Base-by-base conservation (phyloP, 805 yeast species). In the Teunomyces funiuensis region DNA sequence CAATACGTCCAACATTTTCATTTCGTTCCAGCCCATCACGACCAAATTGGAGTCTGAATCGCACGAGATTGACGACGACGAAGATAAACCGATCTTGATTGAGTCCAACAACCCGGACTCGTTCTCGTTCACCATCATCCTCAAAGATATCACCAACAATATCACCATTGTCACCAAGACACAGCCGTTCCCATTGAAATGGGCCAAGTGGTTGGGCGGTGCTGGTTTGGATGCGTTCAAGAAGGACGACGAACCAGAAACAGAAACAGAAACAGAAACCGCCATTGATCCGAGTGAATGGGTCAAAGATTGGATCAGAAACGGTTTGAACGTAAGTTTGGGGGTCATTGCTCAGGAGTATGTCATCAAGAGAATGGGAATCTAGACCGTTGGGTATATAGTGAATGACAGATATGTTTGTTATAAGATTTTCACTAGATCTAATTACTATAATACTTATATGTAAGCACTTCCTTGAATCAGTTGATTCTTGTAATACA, bases 121-220 rank as follows among this genome's bases (percentile, higher is more conserved):
- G 9, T 90, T 91, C 58, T 77, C 80, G 28, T 90, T 93, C 60
- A 78, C 88, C 6, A 71, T 89, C 26, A 76, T 87, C 15, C 71
- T 93, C 51, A 79, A 80, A 50, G 99, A 93, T 57, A 78, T 81
- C 31, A 81, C 85, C 28, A 91, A 93, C 64, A 77, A 80, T 48
- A 79, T 93, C 47, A 76, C 83, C 6, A 76, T 88, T 33, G 74
- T 80, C 20, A 82, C 88, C 38, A 82, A 83, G 51, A 86, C 98
- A 0, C 99, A 93, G 63, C 81, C 96, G 5, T 85, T 88, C 71
- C 98, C 99, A 8, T 59, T 78, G 34, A 82, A 79, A 57, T 93
- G 99, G 99, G 83, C 89, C 7, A 69, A 78, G n/a, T 93, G 99
- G 99, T 73, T 91, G n/a, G 82, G 79, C 45, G 77, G 81, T 1